A percentile compares a stretch with the other conserved stretches of the same genome.
Conservation (phyloP, 345 rosid genomes). For the Triadica sebifera region DNA sequence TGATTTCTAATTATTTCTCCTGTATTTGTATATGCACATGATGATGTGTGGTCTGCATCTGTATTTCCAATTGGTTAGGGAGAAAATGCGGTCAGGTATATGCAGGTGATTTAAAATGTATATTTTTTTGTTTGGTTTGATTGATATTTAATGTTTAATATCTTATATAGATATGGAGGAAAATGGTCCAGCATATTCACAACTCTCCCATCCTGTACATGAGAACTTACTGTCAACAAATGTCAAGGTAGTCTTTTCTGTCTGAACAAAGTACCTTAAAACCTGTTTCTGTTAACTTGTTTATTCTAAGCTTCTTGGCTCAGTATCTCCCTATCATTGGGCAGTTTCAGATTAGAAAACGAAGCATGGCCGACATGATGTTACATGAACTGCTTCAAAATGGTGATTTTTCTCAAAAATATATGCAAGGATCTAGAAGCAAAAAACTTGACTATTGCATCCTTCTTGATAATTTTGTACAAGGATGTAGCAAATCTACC, state of each 20-base stretch:
- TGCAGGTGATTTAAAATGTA: background rate
- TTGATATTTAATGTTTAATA: conserved; percentile 1
- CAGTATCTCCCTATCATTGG: background rate
- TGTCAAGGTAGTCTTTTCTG: conserved; percentile 39
- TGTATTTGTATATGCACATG: background rate
- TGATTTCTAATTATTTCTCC: background rate
- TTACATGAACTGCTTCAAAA: conserved; percentile 69
- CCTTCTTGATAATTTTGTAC: conserved; percentile 76
- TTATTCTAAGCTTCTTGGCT: background rate
- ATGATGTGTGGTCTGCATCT: background rate
- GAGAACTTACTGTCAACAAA: conserved; percentile 52
- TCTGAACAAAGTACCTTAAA: background rate
- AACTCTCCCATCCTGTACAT: conserved; percentile 47
- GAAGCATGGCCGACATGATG: conserved; percentile 52
- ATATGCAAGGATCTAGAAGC: conserved; percentile 65
- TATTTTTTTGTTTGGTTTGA: no score
- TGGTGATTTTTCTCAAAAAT: conserved; percentile 82
- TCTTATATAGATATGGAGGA: conserved; percentile 46
- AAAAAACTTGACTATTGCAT: conserved; percentile 65
- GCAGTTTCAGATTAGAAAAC: conserved; percentile 54
- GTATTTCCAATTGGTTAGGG: background rate
- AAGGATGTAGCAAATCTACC: conserved; percentile 41
- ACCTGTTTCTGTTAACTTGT: conserved; percentile 7
- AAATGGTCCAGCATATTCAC: conserved; percentile 46
- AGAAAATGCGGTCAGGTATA: background rate